Conservation (phyloP, 768 basidiomycete species). For the Lactifluus volemus region DNA sequence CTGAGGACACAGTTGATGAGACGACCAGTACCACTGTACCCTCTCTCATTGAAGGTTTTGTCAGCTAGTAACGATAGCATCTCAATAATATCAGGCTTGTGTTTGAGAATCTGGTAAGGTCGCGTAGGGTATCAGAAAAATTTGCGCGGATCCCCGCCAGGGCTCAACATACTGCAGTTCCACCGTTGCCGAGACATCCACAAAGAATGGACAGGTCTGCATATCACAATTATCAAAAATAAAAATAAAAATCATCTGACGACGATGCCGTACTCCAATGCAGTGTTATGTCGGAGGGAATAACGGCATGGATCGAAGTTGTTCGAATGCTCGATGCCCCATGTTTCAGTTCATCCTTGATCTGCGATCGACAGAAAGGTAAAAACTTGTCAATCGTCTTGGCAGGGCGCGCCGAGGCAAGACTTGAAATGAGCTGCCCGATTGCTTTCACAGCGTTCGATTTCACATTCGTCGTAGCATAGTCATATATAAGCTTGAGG, state of each 20-base stretch:
- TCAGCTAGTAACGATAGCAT: constrained; percentile 61
- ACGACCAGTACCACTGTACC: constrained; percentile 73
- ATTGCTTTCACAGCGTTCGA: constrained; percentile 86
- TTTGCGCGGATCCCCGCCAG: not conserved
- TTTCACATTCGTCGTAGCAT: constrained; percentile 82
- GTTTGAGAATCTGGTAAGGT: constrained; percentile 49
- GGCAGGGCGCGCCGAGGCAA: constrained; percentile 70
- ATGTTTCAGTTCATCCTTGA: constrained; percentile 78
- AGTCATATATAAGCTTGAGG: constrained; percentile 75
- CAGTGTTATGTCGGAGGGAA: constrained; percentile 79
- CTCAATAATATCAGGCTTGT: constrained; percentile 55
- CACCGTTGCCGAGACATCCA: constrained; percentile 73
- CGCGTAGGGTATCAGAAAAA: not conserved
- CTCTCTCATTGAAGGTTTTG: constrained; percentile 80
- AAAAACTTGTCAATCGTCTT: constrained; percentile 76
- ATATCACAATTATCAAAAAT: not conserved
- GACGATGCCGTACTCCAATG: constrained; percentile 66
- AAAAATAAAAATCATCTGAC: constrained; percentile 23
- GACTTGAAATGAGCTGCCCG: constrained; percentile 76
- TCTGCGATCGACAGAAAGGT: constrained; percentile 65
- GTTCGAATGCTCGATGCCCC: constrained; percentile 84
- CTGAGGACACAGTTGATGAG: constrained; percentile 68
- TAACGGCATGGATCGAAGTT: constrained; percentile 61
- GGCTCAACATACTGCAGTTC: constrained; percentile 41
- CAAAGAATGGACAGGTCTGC: constrained; percentile 74